Conservation (phyloP, 192 early-diverging fungal genomes). For the Gigaspora rosea region DNA sequence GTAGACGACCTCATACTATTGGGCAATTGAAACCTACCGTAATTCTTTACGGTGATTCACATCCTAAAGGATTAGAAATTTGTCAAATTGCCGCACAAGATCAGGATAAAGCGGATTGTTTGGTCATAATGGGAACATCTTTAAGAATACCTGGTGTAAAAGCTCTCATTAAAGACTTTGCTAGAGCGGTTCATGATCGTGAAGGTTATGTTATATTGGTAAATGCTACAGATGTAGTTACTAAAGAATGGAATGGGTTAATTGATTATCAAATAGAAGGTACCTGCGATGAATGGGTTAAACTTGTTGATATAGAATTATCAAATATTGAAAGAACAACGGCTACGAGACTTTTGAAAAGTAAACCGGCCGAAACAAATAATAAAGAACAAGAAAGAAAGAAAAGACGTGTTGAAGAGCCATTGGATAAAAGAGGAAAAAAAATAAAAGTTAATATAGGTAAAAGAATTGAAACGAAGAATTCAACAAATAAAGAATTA, state of each 20-base stretch:
- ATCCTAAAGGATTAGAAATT: constrained; percentile 71
- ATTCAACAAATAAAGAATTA: too few species aligned
- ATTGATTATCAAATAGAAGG: constrained; percentile 81
- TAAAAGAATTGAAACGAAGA: too few species aligned
- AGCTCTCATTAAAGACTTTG: constrained; percentile 71
- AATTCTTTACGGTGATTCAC: constrained; percentile 94
- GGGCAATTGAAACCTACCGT: constrained; percentile 90
- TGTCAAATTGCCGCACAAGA: constrained; percentile 59
- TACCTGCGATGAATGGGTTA: constrained; percentile 67
- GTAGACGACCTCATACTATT: constrained; percentile 74
- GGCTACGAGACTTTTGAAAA: neutral
- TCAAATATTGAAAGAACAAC: constrained; percentile 27
- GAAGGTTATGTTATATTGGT: constrained; percentile 69
- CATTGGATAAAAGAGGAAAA: too few species aligned
- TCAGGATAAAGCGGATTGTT: constrained; percentile 65
- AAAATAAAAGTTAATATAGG: too few species aligned
- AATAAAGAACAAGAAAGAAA: too few species aligned
- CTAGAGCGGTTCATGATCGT: constrained; percentile 59
- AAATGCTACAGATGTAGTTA: constrained; percentile 65
- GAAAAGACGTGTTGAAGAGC: too few species aligned
- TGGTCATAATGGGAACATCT: constrained; percentile 89
- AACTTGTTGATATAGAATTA: constrained; percentile 41
- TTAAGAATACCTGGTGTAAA: constrained; percentile 82
- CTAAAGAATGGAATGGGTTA: constrained; percentile 75
- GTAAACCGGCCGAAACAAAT: too few species aligned